Evolutionary conservation across 1,284 basidiomycete genomes (phyloP), one percentile per base, ranked within the genome.

Genomic region (Pseudozyma pruni): DNA sequence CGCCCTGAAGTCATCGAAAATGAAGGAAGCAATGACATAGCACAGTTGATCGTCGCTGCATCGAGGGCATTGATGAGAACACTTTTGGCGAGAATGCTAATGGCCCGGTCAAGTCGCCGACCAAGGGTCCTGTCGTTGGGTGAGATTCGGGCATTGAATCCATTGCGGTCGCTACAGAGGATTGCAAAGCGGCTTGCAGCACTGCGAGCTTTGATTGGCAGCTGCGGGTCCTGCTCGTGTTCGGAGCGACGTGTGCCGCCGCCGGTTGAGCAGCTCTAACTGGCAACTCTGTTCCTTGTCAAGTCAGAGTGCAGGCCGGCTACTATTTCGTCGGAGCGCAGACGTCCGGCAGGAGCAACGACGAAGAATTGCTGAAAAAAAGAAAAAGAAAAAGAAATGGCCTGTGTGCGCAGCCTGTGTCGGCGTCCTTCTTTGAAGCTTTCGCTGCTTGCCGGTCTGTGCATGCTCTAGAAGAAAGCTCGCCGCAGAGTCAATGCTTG

Each of bases 331-430:
- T 62, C 60, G 56, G 62, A 66, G 39, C 51, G 56, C 51, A 38
- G 42, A 29, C 38, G 25, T 33, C 62, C 56, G 62, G 55, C 62
- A 54, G 51, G 52, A 57, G 34, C 37, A 59, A 46, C 39, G 46
- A 46, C n/a, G 42, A 59, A 54, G 55, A 38, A 50, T 38, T 27
- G 19, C 39, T 20, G 38, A 23, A 19, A 43, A 43, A 37, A 42
- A 49, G n/a, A 34, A 20, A 48, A 39, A 17, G 37, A 41, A 40
- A 45, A 39, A 17, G 10, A 32, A 43, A 46, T 40, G 37, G 37
- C 32, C 37, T 29, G n/a, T n/a, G n/a, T n/a, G 27, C 27, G 46
- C 38, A 51, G 42, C 42, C 40, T 41, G 48, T 29, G 29, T 29
- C 20, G 4, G 23, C 25, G 29, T 27, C 19, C 31, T 32, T 22